Percentiles rank a stretch among this genome's conserved stretches.
These are phyloP conservation scores for Omphalea diandra DNA, from an alignment of 441 rosid species.

Conservation along the genomic window DNA sequence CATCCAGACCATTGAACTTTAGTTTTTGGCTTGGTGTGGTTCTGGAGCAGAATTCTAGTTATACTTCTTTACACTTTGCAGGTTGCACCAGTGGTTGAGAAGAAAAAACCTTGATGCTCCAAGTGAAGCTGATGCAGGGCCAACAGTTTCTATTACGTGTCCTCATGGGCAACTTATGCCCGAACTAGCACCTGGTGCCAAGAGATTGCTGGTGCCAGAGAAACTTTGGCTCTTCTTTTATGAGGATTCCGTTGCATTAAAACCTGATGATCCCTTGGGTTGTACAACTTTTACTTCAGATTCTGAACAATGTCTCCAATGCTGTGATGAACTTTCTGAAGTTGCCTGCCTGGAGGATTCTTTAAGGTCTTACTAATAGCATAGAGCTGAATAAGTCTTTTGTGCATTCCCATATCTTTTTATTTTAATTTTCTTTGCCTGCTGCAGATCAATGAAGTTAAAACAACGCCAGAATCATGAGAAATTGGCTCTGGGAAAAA, in stretches of 20 bases:
- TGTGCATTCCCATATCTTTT: neutral
- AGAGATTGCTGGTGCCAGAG: constrained; percentile 81
- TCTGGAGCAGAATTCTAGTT: neutral
- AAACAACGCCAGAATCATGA: constrained; percentile 93
- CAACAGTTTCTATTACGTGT: constrained; percentile 74
- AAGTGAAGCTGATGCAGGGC: constrained; percentile 92
- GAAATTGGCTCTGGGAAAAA: constrained; percentile 73
- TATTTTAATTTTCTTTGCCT: constrained; percentile 29
- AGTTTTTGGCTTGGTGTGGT: neutral
- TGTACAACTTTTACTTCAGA: constrained; percentile 59
- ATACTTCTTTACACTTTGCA: constrained; percentile 28
- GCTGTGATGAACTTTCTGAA: constrained; percentile 83
- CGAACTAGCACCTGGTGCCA: constrained; percentile 92
- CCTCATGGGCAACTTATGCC: constrained; percentile 83
- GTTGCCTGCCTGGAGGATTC: constrained; percentile 90
- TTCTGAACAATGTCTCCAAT: constrained; percentile 64
- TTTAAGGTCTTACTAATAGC: constrained; percentile 47
- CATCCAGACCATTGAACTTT: constrained; percentile 11
- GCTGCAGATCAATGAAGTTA: constrained; percentile 71
- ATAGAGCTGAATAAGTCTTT: neutral
- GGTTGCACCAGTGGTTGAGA: constrained; percentile 98
- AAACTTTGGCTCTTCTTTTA: constrained; percentile 83
- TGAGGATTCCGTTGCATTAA: constrained; percentile 69
- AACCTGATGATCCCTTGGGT: constrained; percentile 61
- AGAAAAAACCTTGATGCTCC: constrained; percentile 94